Evolutionary conservation across 768 basidiomycete species (phyloP).

Genomic region (Exsudoporus frostii): DNA sequence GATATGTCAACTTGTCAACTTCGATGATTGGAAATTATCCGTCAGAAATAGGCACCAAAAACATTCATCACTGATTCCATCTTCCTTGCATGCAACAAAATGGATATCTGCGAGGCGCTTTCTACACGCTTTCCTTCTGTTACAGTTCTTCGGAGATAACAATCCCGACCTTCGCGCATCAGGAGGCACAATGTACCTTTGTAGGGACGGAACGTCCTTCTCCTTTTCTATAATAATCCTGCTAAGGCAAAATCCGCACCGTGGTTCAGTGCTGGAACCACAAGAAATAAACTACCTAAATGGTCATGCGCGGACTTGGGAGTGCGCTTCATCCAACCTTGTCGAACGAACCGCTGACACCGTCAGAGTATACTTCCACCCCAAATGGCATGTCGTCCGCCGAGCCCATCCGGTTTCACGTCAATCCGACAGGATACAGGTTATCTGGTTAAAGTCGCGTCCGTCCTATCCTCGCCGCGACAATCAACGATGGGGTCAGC

Average conservation of each 20-base stretch:
- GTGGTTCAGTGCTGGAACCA: neutral
- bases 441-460: neutral
- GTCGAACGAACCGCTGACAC: neutral
- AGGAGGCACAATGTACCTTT: constrained; percentile 6
- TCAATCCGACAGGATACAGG: neutral
- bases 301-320: neutral
- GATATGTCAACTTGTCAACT: neutral
- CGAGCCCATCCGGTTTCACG: neutral
- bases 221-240: neutral
- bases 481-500: neutral
- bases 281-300: neutral
- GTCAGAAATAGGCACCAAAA: neutral
- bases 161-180: constrained; percentile 15
- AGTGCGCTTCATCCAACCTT: neutral
- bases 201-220: neutral
- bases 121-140: constrained; percentile 1
- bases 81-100: neutral
- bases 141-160: constrained; percentile 5
- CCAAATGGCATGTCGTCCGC: neutral
- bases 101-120: neutral
- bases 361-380: neutral
- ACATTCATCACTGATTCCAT: neutral
- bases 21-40: no score
- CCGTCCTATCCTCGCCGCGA: neutral
- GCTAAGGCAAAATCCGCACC: neutral